phyloP scores from a whole-genome alignment of 768 basidiomycete species.

The Mycena haematopus region DNA sequence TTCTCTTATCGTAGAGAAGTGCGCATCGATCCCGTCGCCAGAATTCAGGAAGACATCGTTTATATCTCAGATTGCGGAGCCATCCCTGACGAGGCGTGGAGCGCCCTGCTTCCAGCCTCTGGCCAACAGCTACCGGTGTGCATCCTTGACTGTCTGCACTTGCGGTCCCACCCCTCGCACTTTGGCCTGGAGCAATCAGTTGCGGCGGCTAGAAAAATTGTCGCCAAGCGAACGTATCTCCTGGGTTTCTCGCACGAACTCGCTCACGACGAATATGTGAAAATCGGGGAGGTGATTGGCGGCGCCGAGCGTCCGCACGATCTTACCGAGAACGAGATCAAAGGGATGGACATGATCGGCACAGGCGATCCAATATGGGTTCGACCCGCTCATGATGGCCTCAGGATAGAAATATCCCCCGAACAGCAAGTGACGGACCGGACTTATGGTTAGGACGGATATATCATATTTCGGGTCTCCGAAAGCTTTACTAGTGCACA shows the following conservation, averaged over 20 bases:
- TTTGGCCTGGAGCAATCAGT: constrained; percentile 73
- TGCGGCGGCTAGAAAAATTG: constrained; percentile 57
- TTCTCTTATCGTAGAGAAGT: constrained; percentile 31
- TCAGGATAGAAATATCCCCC: constrained; percentile 58
- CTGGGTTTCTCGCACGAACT: constrained; percentile 81
- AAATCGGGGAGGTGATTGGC: constrained; percentile 61
- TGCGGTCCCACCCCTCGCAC: constrained; percentile 76
- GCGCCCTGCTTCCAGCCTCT: constrained; percentile 43
- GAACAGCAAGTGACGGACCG: constrained; percentile 55
- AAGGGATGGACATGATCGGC: constrained; percentile 54
- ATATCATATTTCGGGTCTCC: too few relatives aligned
- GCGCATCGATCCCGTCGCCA: constrained; percentile 67
- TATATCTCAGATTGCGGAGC: constrained; percentile 87
- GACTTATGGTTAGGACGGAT: constrained; percentile 45
- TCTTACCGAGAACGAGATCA: constrained; percentile 42
- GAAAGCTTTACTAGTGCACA: too few relatives aligned
- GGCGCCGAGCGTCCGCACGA: constrained; percentile 35
- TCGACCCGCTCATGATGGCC: constrained; percentile 78
- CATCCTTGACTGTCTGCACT: constrained; percentile 79
- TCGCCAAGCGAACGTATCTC: constrained; percentile 70
- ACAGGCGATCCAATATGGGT: constrained; percentile 62
- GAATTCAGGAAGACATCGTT: constrained; percentile 65
- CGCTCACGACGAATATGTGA: constrained; percentile 77
- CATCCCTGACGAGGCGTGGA: constrained; percentile 79
- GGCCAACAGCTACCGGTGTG: constrained; percentile 55